phyloP scores from a whole-genome alignment of 2,329 filamentous ascomycete genomes.

The Metarhizium rileyi region DNA sequence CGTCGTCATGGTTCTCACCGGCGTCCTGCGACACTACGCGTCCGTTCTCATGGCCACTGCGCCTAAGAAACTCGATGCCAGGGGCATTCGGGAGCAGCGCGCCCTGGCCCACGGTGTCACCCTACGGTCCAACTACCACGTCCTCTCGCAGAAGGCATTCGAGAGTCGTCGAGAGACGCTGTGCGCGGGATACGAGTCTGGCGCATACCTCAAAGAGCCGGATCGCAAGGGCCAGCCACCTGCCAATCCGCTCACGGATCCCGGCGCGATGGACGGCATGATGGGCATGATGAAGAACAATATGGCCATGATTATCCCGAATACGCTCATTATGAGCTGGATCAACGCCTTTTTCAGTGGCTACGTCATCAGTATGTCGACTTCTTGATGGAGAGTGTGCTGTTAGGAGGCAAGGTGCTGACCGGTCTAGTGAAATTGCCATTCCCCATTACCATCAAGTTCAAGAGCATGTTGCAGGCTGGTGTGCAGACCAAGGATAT shows the following conservation, averaged over 20 bases:
- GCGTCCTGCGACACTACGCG: slow-evolving; percentile 91
- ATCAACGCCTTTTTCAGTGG: slow-evolving; percentile 99
- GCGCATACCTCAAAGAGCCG: slow-evolving; percentile 82
- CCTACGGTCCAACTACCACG: slow-evolving; percentile 72
- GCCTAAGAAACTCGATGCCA: slow-evolving; percentile 72
- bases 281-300: slow-evolving; percentile 99
- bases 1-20: slow-evolving; percentile 94
- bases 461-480: slow-evolving; percentile 98
- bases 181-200: slow-evolving; percentile 71
- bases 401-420: neutral
- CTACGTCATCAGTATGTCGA: slow-evolving; percentile 78
- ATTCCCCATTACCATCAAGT: slow-evolving; percentile 95
- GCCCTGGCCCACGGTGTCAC: slow-evolving; percentile 75
- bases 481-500: slow-evolving; percentile 92
- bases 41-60: slow-evolving; percentile 78
- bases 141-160: slow-evolving; percentile 70
- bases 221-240: slow-evolving; percentile 78
- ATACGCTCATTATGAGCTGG: slow-evolving; percentile 99
- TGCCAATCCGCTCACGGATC: slow-evolving; percentile 90
- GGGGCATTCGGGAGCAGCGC: slow-evolving; percentile 75
- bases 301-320: slow-evolving; percentile 99
- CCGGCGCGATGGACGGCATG: slow-evolving; percentile 97
- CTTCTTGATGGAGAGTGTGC: neutral
- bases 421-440: slow-evolving; percentile 73
- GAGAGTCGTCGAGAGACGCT: slow-evolving; percentile 71